Conservation (phyloP, 1,139 yeast genomes). For the Kodamaea fungicola region DNA sequence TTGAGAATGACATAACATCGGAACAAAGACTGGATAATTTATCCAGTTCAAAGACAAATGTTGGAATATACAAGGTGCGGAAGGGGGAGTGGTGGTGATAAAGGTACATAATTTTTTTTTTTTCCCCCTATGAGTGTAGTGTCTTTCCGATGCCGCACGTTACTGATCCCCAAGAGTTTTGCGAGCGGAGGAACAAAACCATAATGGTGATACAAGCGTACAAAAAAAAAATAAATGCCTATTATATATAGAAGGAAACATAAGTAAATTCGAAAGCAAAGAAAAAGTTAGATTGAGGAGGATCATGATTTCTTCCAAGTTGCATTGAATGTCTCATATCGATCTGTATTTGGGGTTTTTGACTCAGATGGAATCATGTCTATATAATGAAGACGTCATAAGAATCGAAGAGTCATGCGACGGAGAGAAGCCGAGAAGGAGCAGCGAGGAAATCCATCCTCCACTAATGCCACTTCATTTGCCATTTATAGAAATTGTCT, state of each 20-base stretch:
- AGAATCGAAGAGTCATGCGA: neutral
- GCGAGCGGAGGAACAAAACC: too few species aligned
- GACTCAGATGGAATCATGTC: conserved; percentile 26
- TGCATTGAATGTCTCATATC: conserved; percentile 3
- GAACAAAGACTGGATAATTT: too few species aligned
- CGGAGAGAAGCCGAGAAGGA: conserved; percentile 1
- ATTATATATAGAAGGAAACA: neutral
- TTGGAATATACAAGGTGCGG: too few species aligned
- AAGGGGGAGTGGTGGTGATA: too few species aligned
- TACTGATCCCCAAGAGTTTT: too few species aligned
- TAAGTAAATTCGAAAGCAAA: neutral
- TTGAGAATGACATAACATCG: too few species aligned
- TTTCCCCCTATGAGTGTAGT: too few species aligned
- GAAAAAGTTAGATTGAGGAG: too few species aligned
- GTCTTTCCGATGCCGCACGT: too few species aligned
- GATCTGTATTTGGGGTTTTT: conserved; percentile 33
- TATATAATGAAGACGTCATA: conserved; percentile 16
- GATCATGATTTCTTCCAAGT: too few species aligned
- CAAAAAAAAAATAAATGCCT: neutral
- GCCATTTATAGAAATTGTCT: neutral
- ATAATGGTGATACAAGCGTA: neutral
- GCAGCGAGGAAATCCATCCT: neutral
- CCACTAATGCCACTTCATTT: neutral
- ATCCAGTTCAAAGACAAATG: too few species aligned
- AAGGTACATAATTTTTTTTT: too few species aligned